Evolutionary conservation across 2,329 filamentous ascomycete genomes (phyloP), one percentile per base, ranked within the genome.

Genomic region (Neopestalotiopsis sp.): DNA sequence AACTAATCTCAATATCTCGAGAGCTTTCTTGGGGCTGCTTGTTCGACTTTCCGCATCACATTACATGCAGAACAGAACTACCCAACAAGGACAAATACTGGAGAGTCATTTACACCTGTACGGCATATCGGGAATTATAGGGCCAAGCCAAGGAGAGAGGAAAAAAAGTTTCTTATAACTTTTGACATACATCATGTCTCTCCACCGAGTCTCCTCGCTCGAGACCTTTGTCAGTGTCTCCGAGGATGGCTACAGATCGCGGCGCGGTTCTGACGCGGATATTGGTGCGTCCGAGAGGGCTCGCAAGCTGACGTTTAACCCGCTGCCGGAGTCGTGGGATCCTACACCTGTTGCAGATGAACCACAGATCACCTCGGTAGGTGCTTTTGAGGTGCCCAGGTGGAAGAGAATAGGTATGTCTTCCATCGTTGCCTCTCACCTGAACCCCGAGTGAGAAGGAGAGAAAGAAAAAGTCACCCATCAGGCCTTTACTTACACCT

Each of bases 371-470:
- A 81, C 84, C 63, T 81, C 85, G 5, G 81, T 88, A 10, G 83
- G 84, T 4, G 86, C 86, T 13, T 88, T 88, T 70, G 84, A 88
- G 72, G 86, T 88, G 34, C 84, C 86, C 38, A 78, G 76, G 71
- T 88, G 86, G 86, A 88, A 86, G 77, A 81, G 86, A 72, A 76
- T 86, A 66, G 78, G 86, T 88, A 78, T 76, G 86, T 28, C 82
- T 17, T 38, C 34, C 10, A 38, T 38, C 34, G 3, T 38, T 13
- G 17, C 59, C 40, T 34, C 7, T 32, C 57, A 59, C 24, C 24
- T 59, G 12, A 4, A 7, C 28, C 57, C 13, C 20, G 10, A 17
- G 20, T 56, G 49, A 56, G 24, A 28, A 3, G 24, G 3, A 28
- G 24, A 28, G 24, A 28, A 3, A 28, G 24, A 30, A 38, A 62